Percentiles rank a stretch among this genome's conserved stretches.
phyloP scores from a whole-genome alignment of 2,329 filamentous ascomycete genomes.

The Bipolaris oryzae region DNA sequence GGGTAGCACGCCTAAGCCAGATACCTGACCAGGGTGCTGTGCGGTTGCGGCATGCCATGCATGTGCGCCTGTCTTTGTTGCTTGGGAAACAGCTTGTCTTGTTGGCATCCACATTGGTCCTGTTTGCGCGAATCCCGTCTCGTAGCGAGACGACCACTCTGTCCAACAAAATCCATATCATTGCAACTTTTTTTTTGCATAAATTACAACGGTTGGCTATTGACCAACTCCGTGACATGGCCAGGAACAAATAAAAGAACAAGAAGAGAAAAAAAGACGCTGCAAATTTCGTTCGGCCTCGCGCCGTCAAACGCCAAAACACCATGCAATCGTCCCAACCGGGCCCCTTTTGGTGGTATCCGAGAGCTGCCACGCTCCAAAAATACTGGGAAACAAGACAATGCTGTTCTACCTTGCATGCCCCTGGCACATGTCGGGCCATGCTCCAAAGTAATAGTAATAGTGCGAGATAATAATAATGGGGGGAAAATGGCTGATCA shows the following conservation, averaged over 20 bases:
- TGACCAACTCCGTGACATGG: slow-evolving; percentile 8
- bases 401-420: slow-evolving; percentile 26
- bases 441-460: slow-evolving; percentile 14
- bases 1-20: slow-evolving; percentile 26
- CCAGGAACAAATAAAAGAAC: slow-evolving; percentile 4
- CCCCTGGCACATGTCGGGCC: slow-evolving; percentile 24
- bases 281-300: slow-evolving; percentile 33
- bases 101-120: slow-evolving; percentile 4
- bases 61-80: slow-evolving; percentile 5
- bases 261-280: slow-evolving; percentile 31
- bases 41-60: not conserved
- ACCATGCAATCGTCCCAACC: slow-evolving; percentile 39
- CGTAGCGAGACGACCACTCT: slow-evolving; percentile 2
- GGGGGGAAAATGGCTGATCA: not conserved
- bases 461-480: not conserved
- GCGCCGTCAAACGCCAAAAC: slow-evolving; percentile 33
- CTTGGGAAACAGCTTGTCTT: slow-evolving; percentile 16
- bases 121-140: not conserved
- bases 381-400: slow-evolving; percentile 1
- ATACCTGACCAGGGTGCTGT: slow-evolving; percentile 10
- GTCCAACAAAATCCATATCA: slow-evolving; percentile 17
- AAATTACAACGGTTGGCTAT: slow-evolving; percentile 43
- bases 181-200: slow-evolving; percentile 41
- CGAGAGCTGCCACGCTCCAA: slow-evolving; percentile 38
- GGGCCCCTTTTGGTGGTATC: slow-evolving; percentile 41